Base-by-base conservation (phyloP, 192 early-diverging fungal species). In the Coemansia sp. region DNA sequence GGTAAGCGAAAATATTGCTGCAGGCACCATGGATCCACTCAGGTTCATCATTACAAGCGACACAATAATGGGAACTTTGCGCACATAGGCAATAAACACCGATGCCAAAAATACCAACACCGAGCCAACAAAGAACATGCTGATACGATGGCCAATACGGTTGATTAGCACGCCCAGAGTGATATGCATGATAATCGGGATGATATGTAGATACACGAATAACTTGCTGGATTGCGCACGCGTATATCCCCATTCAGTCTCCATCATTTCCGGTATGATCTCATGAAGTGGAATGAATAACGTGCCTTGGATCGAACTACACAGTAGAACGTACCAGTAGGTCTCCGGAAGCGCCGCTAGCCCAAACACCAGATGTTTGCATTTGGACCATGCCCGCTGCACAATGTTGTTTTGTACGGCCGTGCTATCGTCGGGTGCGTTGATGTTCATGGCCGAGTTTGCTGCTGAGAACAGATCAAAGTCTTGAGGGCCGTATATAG, bases 161-260 rank as follows among this genome's bases (percentile, higher is more conserved):
- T 86, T 82, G 62, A 86, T 82, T 26, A 82, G 47, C 19, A 83
- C 57, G 30, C 84, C 84, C n/a, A 83, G 47, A 8, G 69, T 7
- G 13, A 82, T 67, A 10, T 83, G 79, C 19, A 78, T 72, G 19
- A 79, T 66, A 48, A 84, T 83, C 9, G 84, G 84, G 42, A 84
- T 75, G 8, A 74, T 61, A 36, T 83, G 76, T 16, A 80, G 65
- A 13, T 80, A 77, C 31, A 79, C 80, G 39, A 76, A 77, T 30
- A 72, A 50, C 50, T 66, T 70, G 48, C 73, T 76, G 6, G 79
- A 72, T 44, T 77, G 41, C 0, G 65, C 66, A 10, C 60, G 61
- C 45, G 69, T 51, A 39, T 81, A 68, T 12, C 66, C 61, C 73
- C 70, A 81, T 35, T 76, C 69, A 15, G 70, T 69, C 39, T 72